These are phyloP conservation scores for Vigna unguiculata DNA, from an alignment of 306 rosid genomes.

Conservation along the genomic window DNA sequence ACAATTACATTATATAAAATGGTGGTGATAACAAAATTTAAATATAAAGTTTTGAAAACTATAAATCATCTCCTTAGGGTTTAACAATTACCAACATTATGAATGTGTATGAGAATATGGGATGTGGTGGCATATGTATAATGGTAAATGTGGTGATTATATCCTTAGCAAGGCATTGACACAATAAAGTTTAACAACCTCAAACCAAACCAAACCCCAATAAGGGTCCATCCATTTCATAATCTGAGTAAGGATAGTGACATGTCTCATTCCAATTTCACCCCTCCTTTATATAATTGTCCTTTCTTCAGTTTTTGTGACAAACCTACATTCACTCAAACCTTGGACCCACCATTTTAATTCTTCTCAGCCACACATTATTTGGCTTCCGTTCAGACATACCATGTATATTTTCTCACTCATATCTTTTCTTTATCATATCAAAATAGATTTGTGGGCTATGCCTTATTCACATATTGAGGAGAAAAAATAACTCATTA, in stretches of 20 bases:
- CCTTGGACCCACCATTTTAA: constrained; percentile 22
- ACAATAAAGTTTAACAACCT: constrained; percentile 33
- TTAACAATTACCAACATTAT: too few species aligned
- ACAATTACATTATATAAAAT: too few species aligned
- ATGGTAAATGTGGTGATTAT: background rate
- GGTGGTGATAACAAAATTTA: too few species aligned
- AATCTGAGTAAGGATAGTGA: background rate
- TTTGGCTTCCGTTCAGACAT: constrained; percentile 1
- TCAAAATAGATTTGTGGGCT: background rate
- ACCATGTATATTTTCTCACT: background rate
- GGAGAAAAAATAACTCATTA: too few species aligned
- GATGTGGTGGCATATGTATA: background rate
- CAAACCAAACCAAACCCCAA: constrained; percentile 12
- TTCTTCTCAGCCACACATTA: constrained; percentile 29
- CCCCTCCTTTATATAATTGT: background rate
- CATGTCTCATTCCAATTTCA: constrained; percentile 14
- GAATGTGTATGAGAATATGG: constrained; percentile 47
- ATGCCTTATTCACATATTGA: background rate
- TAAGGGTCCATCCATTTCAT: constrained; percentile 31
- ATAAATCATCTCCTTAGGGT: too few species aligned
- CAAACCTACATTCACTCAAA: background rate
- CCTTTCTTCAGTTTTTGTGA: constrained; percentile 25
- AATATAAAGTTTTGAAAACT: too few species aligned
- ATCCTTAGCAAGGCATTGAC: constrained; percentile 8
- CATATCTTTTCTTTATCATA: too few species aligned